These are phyloP conservation scores for Fabrea salina DNA, from an alignment of 169 alveolate species.

Conservation along the genomic window DNA sequence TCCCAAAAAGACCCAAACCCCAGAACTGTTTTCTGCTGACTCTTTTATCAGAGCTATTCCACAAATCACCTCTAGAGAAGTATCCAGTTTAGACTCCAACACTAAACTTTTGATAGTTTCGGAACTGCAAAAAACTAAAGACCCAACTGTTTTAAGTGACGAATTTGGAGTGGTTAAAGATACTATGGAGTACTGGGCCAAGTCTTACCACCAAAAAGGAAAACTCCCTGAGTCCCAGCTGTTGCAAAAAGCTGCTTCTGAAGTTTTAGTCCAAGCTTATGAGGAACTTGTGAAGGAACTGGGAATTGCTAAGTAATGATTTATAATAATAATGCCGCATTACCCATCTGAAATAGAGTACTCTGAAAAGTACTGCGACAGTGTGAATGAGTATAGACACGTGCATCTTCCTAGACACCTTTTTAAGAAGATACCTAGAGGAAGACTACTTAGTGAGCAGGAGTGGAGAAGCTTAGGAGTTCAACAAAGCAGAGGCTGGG, in stretches of 20 bases:
- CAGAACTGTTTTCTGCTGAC: too few species aligned
- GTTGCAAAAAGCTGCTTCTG: neutral
- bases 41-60: neutral
- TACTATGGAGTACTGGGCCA: neutral
- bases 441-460: slow-evolving; percentile 60
- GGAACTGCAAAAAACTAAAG: neutral
- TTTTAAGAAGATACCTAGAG: slow-evolving; percentile 60
- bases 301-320: too few species aligned
- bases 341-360: slow-evolving; percentile 56
- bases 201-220: neutral
- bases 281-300: neutral
- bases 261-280: neutral
- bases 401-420: slow-evolving; percentile 73
- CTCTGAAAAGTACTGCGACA: slow-evolving; percentile 77
- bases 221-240: neutral
- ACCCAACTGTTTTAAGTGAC: neutral
- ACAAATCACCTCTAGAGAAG: neutral
- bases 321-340: neutral
- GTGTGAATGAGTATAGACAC: slow-evolving; percentile 76
- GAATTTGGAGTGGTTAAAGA: neutral
- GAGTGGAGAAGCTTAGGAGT: slow-evolving; percentile 83
- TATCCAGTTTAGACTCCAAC: neutral
- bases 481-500: slow-evolving; percentile 80
- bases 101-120: neutral
- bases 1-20: too few species aligned